Percentiles rank a stretch among this genome's conserved stretches.
These are phyloP conservation scores for Rhinocladiella similis DNA, from an alignment of 2,329 filamentous ascomycete species.

Conservation along the genomic window DNA sequence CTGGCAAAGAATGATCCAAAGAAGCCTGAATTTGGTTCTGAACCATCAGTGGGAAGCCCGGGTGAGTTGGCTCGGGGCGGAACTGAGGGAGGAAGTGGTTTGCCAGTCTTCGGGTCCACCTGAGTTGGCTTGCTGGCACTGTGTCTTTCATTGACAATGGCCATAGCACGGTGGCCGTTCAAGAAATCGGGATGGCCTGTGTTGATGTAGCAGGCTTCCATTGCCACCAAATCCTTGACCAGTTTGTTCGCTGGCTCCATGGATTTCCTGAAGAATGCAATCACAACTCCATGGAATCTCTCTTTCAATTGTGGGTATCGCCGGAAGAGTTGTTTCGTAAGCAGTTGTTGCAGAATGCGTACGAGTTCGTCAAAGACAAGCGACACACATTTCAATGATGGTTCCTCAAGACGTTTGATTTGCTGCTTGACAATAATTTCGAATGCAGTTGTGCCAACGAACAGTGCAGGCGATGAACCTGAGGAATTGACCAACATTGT, in stretches of 20 bases:
- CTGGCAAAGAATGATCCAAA: slow-evolving; percentile 98
- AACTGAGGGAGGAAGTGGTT: slow-evolving; percentile 70
- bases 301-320: slow-evolving; percentile 94
- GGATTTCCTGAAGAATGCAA: slow-evolving; percentile 93
- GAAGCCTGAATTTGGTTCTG: slow-evolving; percentile 71
- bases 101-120: slow-evolving; percentile 97
- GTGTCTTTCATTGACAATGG: slow-evolving; percentile 92
- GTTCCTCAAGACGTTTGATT: slow-evolving; percentile 94
- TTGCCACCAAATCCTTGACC: slow-evolving; percentile 84
- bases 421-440: slow-evolving; percentile 98
- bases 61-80: slow-evolving; percentile 77
- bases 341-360: slow-evolving; percentile 85
- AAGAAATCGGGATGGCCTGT: slow-evolving; percentile 97
- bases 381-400: slow-evolving; percentile 94
- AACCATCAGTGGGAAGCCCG: slow-evolving; percentile 59
- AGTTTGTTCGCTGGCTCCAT: slow-evolving; percentile 99
- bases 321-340: slow-evolving; percentile 85
- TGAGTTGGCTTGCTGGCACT: slow-evolving; percentile 80
- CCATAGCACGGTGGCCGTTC: slow-evolving; percentile 96
- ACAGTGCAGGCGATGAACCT: slow-evolving; percentile 93
- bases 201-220: slow-evolving; percentile 98
- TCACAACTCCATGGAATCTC: slow-evolving; percentile 91
- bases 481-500: slow-evolving; percentile 98
- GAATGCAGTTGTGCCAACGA: slow-evolving; percentile 97
- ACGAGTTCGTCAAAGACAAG: slow-evolving; percentile 97